phyloP scores from a whole-genome alignment of 2,329 filamentous ascomycete species.

The Coccinonectria pachysandricola region DNA sequence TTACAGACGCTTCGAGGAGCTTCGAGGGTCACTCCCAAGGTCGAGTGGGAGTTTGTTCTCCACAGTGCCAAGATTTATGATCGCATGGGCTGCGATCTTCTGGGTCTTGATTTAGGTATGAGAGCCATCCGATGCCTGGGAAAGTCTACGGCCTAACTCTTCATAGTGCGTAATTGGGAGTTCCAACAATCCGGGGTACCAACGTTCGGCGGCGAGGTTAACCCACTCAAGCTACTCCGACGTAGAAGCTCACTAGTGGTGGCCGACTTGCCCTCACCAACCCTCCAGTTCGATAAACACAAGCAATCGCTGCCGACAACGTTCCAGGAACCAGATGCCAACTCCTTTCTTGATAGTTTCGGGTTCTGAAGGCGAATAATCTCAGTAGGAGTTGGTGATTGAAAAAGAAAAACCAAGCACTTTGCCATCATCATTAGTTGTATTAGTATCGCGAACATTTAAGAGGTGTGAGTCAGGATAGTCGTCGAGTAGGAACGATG shows the following conservation, averaged over 20 bases:
- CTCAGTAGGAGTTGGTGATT: too few species aligned
- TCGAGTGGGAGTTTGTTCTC: slow-evolving; percentile 82
- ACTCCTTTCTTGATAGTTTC: slow-evolving; percentile 83
- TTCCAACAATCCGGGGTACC: slow-evolving; percentile 47
- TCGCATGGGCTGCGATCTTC: slow-evolving; percentile 85
- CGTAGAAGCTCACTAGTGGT: slow-evolving; percentile 71
- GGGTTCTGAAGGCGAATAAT: slow-evolving; percentile 77
- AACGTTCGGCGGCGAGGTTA: slow-evolving; percentile 37
- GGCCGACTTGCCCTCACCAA: slow-evolving; percentile 52
- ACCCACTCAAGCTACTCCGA: slow-evolving; percentile 58
- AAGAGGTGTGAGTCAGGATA: too few species aligned
- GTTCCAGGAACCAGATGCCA: slow-evolving; percentile 88
- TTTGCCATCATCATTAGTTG: too few species aligned
- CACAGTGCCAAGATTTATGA: slow-evolving; percentile 78
- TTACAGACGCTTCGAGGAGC: slow-evolving; percentile 79
- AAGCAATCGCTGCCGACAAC: slow-evolving; percentile 55
- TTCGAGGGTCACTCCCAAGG: slow-evolving; percentile 63
- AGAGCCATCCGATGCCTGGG: too few species aligned
- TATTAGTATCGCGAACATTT: too few species aligned
- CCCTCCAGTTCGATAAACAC: slow-evolving; percentile 32
- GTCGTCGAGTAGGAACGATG: too few species aligned
- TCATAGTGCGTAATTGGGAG: slow-evolving; percentile 73
- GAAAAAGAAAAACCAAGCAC: too few species aligned
- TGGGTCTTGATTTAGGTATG: slow-evolving; percentile 74
- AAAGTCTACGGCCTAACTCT: too few species aligned